Percentiles rank a stretch among this genome's conserved stretches.
Conservation (phyloP, 2,329 filamentous ascomycete genomes). For the Calonectria hongkongensis region DNA sequence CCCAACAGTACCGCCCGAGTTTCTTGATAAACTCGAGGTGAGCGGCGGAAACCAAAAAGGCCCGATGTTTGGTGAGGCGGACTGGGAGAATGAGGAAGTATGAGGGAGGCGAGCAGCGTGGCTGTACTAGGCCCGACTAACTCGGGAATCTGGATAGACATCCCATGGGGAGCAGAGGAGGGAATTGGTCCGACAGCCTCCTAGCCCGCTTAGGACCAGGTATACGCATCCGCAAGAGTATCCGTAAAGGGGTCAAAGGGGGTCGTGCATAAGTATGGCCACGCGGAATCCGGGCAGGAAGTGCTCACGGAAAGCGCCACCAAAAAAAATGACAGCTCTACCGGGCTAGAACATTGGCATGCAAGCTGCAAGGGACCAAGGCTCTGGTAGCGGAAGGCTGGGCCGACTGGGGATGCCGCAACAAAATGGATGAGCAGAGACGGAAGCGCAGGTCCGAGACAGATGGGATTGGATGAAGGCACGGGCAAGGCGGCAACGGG, state of each 20-base stretch:
- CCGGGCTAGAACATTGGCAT: slow-evolving; percentile 41
- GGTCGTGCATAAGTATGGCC: slow-evolving; percentile 37
- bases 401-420: slow-evolving; percentile 41
- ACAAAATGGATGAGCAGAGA: slow-evolving; percentile 31
- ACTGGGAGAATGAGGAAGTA: slow-evolving; percentile 81
- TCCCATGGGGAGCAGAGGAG: slow-evolving; percentile 10
- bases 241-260: slow-evolving; percentile 30
- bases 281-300: slow-evolving; percentile 33
- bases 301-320: slow-evolving; percentile 23
- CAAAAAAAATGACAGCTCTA: slow-evolving; percentile 35
- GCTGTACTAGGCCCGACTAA: not conserved
- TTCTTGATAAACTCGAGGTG: slow-evolving; percentile 88
- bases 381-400: slow-evolving; percentile 38
- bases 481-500: slow-evolving; percentile 25
- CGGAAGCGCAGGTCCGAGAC: slow-evolving; percentile 20
- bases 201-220: slow-evolving; percentile 10
- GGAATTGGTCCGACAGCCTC: not conserved
- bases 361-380: slow-evolving; percentile 54
- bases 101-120: slow-evolving; percentile 52
- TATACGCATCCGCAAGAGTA: slow-evolving; percentile 22
- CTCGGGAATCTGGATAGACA: slow-evolving; percentile 25
- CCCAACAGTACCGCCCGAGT: slow-evolving; percentile 94
- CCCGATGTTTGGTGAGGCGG: slow-evolving; percentile 77
- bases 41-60: slow-evolving; percentile 70
- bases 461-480: slow-evolving; percentile 40